Evolutionary conservation across 2,329 filamentous ascomycete species (phyloP), one percentile per base, ranked within the genome.

Genomic region (Aspergillus japonicus): DNA sequence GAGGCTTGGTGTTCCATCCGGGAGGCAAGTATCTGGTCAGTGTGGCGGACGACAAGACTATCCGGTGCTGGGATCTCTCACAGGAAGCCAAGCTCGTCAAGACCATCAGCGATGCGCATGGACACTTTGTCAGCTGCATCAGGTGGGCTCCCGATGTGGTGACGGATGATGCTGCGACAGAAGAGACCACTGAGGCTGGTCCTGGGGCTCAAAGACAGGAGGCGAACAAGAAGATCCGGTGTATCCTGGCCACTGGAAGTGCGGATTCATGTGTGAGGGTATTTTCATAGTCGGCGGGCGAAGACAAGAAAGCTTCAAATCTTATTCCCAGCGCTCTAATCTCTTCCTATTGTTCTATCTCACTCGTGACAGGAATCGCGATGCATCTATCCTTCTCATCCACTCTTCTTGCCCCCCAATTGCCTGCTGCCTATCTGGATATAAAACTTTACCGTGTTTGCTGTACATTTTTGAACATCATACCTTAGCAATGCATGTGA

Each of bases 1-100:
- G 92, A 33, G 89, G 85, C 0, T 77, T 97, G 5, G 87, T 92
- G 10, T 98, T 96, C 74, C 94, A 97, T 69, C 94, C 94, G 0
- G 90, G 91, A 8, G 94, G 94, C 48, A 96, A 94, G 76, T 97
- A 95, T 70, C 83, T 98, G 1, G 78, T 98, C 5, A 93, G 89
- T 6, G 91, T 90, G 21, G 85, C 89, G 16, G 94, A 98, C 73
- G 94, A 98, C 78, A 96, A 95, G 79, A 93, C 91, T 4, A 82
- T 98, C 61, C 84, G 93, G 57, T 97, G 93, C 80, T 98, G 94
- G 94, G 94, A 98, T 78, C 80, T 98, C 26, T 84, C 85, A 26
- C 94, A 98, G 73, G 92, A 96, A 73, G 91, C 91, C 47, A 93
- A 92, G 70, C 94, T 92, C 68, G 92, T 96, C 66, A 94, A 94